A percentile compares a stretch with the other conserved stretches of the same genome.
phyloP scores from a whole-genome alignment of 345 rosid genomes.

The Geranium rotundifolium region DNA sequence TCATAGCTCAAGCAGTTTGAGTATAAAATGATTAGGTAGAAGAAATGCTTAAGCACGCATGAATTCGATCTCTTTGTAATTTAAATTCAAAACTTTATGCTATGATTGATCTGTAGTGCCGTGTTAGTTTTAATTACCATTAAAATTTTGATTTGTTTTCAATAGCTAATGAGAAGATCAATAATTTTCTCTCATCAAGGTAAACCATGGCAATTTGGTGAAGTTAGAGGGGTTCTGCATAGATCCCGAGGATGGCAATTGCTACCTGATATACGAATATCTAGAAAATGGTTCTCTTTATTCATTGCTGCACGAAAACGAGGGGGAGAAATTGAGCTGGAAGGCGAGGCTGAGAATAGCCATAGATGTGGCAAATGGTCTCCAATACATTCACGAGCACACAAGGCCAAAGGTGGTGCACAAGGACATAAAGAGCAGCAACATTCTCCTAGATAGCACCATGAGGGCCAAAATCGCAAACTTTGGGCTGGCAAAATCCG shows the following conservation, averaged over 20 bases:
- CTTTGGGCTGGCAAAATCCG: conserved; percentile 64
- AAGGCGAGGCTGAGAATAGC: conserved; percentile 42
- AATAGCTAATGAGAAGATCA: neutral
- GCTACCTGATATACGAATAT: conserved; percentile 55
- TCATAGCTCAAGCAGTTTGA: too few species aligned
- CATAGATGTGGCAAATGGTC: conserved; percentile 53
- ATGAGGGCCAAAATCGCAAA: conserved; percentile 66
- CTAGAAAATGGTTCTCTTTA: conserved; percentile 46
- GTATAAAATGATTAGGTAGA: too few species aligned
- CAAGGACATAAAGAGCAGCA: conserved; percentile 60
- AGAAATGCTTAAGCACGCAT: too few species aligned
- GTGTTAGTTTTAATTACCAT: neutral
- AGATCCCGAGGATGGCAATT: conserved; percentile 39
- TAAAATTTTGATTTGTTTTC: too few species aligned
- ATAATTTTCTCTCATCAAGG: conserved; percentile 20
- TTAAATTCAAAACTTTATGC: too few species aligned
- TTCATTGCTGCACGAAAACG: conserved; percentile 38
- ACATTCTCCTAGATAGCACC: conserved; percentile 45
- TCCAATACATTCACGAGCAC: conserved; percentile 67
- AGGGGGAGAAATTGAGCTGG: conserved; percentile 28
- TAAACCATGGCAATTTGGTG: conserved; percentile 66
- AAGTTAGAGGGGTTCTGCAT: conserved; percentile 64
- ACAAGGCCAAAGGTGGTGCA: conserved; percentile 58
- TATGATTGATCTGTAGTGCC: neutral
- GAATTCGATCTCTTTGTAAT: too few species aligned